These are phyloP conservation scores for Stemphylium vesicarium DNA, from an alignment of 2,329 filamentous ascomycete genomes.

Conservation along the genomic window DNA sequence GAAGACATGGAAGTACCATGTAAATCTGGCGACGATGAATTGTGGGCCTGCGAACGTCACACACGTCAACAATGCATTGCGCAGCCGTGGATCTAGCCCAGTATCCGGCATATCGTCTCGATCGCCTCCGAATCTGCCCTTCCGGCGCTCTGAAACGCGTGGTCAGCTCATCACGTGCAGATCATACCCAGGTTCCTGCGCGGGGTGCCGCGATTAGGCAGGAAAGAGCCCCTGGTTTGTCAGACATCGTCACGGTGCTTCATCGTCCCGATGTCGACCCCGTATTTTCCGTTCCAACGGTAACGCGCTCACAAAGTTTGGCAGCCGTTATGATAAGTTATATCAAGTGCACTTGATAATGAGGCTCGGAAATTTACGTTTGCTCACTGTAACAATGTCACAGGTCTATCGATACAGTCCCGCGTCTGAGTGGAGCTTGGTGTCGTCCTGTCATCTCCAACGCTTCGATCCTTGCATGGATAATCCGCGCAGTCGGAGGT, in stretches of 20 bases:
- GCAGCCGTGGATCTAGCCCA: constrained; percentile 14
- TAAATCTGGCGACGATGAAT: constrained; percentile 6
- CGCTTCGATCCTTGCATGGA: constrained; percentile 28
- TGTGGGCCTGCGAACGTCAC: constrained; percentile 23
- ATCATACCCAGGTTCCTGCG: constrained; percentile 14
- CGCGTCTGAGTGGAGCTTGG: constrained; percentile 18
- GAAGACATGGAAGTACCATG: constrained; percentile 15
- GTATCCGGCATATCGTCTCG: constrained; percentile 11
- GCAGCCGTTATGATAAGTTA: not conserved
- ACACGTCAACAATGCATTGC: constrained; percentile 24
- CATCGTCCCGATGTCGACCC: constrained; percentile 15
- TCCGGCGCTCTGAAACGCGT: constrained; percentile 28
- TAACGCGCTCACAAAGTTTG: not conserved
- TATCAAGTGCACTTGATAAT: not conserved
- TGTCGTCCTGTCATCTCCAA: constrained; percentile 35
- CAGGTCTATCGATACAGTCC: constrained; percentile 11
- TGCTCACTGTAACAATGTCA: constrained; percentile 6
- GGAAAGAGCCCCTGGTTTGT: constrained; percentile 20
- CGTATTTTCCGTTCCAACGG: not conserved
- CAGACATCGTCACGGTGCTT: constrained; percentile 22
- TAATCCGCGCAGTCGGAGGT: constrained; percentile 18
- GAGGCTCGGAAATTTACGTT: not conserved
- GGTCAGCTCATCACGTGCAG: constrained; percentile 26
- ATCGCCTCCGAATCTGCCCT: constrained; percentile 13
- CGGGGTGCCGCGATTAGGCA: constrained; percentile 23